Base-by-base conservation (phyloP, 164 flowering plant genomes). In the Kingdonia uniflora region DNA sequence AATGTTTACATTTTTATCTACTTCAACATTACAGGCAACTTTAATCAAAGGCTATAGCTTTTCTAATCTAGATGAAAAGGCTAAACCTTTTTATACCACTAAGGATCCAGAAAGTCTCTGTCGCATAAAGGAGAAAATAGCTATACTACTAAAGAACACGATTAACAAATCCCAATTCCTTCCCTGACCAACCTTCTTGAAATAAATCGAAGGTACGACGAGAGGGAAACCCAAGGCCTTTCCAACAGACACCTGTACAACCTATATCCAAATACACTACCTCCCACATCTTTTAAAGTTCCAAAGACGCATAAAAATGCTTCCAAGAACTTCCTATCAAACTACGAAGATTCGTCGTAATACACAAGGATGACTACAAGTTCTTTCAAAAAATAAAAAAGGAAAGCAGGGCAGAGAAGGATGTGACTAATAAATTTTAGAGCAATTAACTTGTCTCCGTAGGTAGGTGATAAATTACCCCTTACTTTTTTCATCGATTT, bases 241-340 rank as follows among this genome's bases (percentile, higher is more conserved):
- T 43, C 20, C 47, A 43, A 43, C 47, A 43, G 47, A 43, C 47
- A 17, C 17, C 48, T 46, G 50, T 46, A 46, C 50, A 46, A 2
- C 50, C 50, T 46, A 46, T 20, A 29, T 19, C 25, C 50, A 46
- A 46, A 21, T 47, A 47, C 29, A 21, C 29, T 2, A 13, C 6
- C 2, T 22, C 1, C 2, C 11, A 22, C 50, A 1, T 46, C 15
- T 46, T 14, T 46, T 22, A 13, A 24, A 5, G n/a, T 22, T 22
- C 25, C 15, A 47, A 6, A 23, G 23, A 5, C 21, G 51, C 51
- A 47, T 24, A 14, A 47, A 22, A 47, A 19, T 21, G 15, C 20
- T 44, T 19, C 22, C 3, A 44, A 16, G 20, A 22, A 21, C 25
- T 20, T 22, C 5, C 25, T 1, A 14, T 20, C 51, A 47, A 15